Conservation (phyloP, 495 filamentous ascomycete species). For the Hypoxylon lienhwacheense region DNA sequence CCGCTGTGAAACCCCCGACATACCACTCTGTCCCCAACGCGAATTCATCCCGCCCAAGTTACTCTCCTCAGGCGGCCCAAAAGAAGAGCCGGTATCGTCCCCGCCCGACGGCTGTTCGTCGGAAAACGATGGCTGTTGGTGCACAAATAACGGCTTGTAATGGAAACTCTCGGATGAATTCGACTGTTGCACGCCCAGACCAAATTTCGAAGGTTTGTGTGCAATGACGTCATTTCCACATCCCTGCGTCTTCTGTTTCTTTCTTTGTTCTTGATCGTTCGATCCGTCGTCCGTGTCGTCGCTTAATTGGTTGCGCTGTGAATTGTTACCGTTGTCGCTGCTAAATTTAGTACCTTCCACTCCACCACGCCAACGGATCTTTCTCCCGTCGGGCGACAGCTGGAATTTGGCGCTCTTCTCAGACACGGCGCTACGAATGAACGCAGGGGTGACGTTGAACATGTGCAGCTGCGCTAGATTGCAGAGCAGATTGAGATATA, state of each 20-base stretch:
- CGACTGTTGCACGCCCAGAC: constrained; percentile 36
- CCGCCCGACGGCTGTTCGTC: constrained; percentile 47
- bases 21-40: constrained; percentile 46
- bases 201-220: constrained; percentile 45
- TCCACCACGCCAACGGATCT: constrained; percentile 74
- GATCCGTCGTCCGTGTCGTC: constrained; percentile 48
- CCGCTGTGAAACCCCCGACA: constrained; percentile 46
- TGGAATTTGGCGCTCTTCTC: constrained; percentile 70
- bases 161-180: constrained; percentile 54
- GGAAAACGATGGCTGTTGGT: constrained; percentile 43
- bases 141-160: constrained; percentile 65
- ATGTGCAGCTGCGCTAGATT: constrained; percentile 82
- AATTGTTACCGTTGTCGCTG: constrained; percentile 56
- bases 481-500: constrained; percentile 78
- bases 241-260: constrained; percentile 45
- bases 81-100: constrained; percentile 44
- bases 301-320: constrained; percentile 43
- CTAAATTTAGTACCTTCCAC: constrained; percentile 59
- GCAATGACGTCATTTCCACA: constrained; percentile 34
- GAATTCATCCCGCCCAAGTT: constrained; percentile 44
- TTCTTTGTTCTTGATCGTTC: constrained; percentile 38
- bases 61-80: constrained; percentile 42
- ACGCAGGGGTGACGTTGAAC: constrained; percentile 71
- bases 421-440: constrained; percentile 66
- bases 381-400: constrained; percentile 69